Evolutionary conservation across 371 early-diverging fungal species (phyloP), one percentile per base, ranked within the genome.

Genomic region (Rhizopus stolonifer): DNA sequence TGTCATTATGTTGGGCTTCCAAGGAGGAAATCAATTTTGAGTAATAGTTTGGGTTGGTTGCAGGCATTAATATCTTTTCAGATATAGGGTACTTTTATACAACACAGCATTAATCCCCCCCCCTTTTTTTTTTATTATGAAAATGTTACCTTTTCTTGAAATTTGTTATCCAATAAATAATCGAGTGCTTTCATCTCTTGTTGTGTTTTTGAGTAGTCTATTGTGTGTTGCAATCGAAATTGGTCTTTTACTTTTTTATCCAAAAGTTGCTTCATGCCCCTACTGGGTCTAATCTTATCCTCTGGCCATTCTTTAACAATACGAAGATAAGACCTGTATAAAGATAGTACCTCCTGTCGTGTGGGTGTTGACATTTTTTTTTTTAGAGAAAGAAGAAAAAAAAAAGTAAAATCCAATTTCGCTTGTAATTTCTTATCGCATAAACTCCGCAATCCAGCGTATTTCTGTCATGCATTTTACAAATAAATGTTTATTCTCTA

Each of bases 41-140:
- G 44, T 83, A 83, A 55, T 83, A 83, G 53, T 83, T 80, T 38
- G 84, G 84, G 50, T 80, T 79, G 49, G 78, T 71, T 31, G 81
- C 84, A 23, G 84, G 84, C 3, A 67, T 72, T 52, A 83, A 55
- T 25, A 81, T 70, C 52, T 76, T 79, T 48, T 81, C 67, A 10
- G 84, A 80, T 14, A 83, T 60, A 4, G 83, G 83, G 38, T 81
- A 83, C 83, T 83, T 52, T 40, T 14, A 31, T 29, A 46, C 23
- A 45, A 2, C 19, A 4, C 19, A 4, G 21, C 19, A 43, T 18
- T 11, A 4, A 18, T 9, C 43, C 18, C 4, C 21, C 43, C 43
- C 4, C 8, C 5, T 4, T 18, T 5, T 14, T 18, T 8, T 32
- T 29, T 19, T 1, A 19, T 1, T 34, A n/a, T 13, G 13, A 31